Conservation (phyloP, 768 basidiomycete species). For the Megacollybia marginata region DNA sequence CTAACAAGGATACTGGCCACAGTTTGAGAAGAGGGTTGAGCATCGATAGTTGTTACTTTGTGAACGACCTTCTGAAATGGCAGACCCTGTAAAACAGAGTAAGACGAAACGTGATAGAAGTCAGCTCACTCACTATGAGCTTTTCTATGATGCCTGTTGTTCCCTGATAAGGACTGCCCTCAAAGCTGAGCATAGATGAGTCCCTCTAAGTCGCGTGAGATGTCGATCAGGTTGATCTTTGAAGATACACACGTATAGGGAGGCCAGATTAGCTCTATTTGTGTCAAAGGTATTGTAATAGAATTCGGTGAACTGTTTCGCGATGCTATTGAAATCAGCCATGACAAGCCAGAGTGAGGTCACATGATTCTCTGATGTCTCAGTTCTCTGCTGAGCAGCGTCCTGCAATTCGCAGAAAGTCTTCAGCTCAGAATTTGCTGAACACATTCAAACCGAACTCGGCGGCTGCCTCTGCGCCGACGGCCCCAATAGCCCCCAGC, state of each 20-base stretch:
- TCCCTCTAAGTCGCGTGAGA: conserved; percentile 46
- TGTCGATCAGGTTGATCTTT: conserved; percentile 17
- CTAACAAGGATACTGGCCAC: conserved; percentile 63
- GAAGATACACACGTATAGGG: conserved; percentile 69
- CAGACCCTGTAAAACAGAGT: conserved; percentile 37
- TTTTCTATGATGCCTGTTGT: conserved; percentile 55
- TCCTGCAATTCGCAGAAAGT: conserved; percentile 75
- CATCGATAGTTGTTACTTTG: conserved; percentile 75
- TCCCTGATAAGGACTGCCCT: conserved; percentile 56
- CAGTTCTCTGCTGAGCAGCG: conserved; percentile 20
- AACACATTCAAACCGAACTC: conserved; percentile 57
- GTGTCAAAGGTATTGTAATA: conserved; percentile 80
- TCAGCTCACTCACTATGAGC: conserved; percentile 43
- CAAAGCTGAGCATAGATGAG: conserved; percentile 81
- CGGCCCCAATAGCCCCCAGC: conserved; percentile 23
- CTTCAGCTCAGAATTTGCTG: conserved; percentile 78
- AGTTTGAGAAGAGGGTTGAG: conserved; percentile 68
- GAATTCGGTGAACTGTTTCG: conserved; percentile 71
- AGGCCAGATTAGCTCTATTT: conserved; percentile 43
- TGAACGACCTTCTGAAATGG: conserved; percentile 82
- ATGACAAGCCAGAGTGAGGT: conserved; percentile 24
- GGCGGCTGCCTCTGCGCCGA: conserved; percentile 19
- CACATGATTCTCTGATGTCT: conserved; percentile 3
- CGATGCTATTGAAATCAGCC: conserved; percentile 70
- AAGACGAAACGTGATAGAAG: not conserved